phyloP scores from a whole-genome alignment of 2,329 filamentous ascomycete genomes.

The Phoma herbarum region DNA sequence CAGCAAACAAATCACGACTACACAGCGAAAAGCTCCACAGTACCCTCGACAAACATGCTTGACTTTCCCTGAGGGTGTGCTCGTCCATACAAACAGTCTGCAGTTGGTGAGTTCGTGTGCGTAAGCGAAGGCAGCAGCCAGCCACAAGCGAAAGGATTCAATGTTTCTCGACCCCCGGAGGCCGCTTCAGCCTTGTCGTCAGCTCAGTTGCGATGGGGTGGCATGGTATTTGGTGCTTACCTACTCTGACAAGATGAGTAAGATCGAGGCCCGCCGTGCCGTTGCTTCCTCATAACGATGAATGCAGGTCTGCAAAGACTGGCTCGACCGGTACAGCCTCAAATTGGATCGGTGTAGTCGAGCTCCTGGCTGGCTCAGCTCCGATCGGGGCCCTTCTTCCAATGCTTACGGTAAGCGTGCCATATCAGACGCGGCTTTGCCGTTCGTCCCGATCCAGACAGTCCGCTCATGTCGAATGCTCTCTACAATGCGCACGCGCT shows the following conservation, averaged over 20 bases:
- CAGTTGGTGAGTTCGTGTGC: background rate
- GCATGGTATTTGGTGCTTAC: background rate
- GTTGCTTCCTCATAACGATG: background rate
- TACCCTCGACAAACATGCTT: background rate
- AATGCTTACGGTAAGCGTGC: conserved; percentile 16
- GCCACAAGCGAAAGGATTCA: background rate
- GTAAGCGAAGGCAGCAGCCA: conserved; percentile 4
- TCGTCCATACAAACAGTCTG: background rate
- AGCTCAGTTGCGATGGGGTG: background rate
- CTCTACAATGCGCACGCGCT: background rate
- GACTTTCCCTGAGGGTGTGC: background rate
- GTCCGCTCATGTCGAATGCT: background rate
- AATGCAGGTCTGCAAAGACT: background rate
- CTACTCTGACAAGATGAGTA: background rate
- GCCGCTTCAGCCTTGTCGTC: conserved; percentile 5
- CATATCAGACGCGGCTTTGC: background rate
- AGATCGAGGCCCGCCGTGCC: background rate
- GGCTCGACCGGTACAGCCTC: background rate
- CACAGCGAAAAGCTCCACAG: background rate
- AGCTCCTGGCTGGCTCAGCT: background rate
- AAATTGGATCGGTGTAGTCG: background rate
- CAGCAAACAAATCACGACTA: background rate
- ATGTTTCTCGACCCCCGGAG: background rate
- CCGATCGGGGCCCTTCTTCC: background rate
- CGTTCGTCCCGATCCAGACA: background rate